These are phyloP conservation scores for Ogataea paradorogensis DNA, from an alignment of 805 yeast species.

Conservation along the genomic window DNA sequence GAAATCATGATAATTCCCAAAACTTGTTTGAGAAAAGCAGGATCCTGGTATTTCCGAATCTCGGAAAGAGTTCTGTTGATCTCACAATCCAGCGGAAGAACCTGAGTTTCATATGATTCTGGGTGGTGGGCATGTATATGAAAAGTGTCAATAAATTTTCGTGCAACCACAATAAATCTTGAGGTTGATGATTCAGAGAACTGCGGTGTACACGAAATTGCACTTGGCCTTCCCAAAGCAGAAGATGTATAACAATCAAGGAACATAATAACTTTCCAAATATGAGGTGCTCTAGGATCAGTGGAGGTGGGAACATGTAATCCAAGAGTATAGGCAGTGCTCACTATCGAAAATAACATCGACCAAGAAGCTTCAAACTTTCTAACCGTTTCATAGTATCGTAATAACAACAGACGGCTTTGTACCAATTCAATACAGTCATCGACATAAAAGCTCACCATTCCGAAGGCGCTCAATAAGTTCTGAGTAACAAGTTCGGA, in stretches of 20 bases:
- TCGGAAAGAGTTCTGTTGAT: not conserved
- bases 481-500: not conserved
- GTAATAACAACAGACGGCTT: conserved; percentile 7
- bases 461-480: conserved; percentile 3
- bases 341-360: conserved; percentile 7
- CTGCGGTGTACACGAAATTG: not conserved
- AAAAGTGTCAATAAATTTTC: conserved; percentile 1
- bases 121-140: not conserved
- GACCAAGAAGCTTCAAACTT: conserved; percentile 9
- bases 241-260: conserved; percentile 7
- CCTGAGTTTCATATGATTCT: conserved; percentile 1
- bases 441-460: not conserved
- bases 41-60: not conserved
- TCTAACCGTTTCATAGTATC: conserved; percentile 1
- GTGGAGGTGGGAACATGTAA: not conserved
- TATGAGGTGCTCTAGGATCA: not conserved
- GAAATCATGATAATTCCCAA: conserved; percentile 4
- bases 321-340: conserved; percentile 5
- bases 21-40: not conserved
- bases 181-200: not conserved
- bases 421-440: conserved; percentile 9
- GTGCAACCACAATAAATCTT: not conserved
- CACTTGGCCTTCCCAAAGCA: not conserved
- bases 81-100: conserved; percentile 5
- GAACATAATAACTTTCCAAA: conserved; percentile 8